Evolutionary conservation across 805 yeast genomes (phyloP).

Genomic region (Sugiyamaella lignohabitans): DNA sequence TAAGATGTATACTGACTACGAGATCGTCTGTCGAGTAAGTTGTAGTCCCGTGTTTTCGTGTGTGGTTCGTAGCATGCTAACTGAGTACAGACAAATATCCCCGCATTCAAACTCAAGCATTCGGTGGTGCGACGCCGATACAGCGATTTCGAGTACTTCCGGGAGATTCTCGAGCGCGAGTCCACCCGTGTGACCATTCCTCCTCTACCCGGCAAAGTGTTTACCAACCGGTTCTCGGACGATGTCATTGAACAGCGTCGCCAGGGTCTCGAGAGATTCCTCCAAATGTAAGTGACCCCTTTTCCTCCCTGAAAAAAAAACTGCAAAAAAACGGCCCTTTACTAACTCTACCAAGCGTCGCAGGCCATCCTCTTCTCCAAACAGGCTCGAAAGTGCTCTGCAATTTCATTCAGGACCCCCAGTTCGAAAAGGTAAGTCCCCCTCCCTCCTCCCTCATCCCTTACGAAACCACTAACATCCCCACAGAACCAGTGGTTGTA

Average conservation of each 20-base stretch:
- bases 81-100: conserved; percentile 71
- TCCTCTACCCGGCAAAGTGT: conserved; percentile 81
- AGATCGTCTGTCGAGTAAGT: conserved; percentile 63
- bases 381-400: conserved; percentile 74
- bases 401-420: conserved; percentile 81
- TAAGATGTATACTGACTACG: conserved; percentile 85
- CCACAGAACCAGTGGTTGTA: no score
- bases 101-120: conserved; percentile 62
- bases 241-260: conserved; percentile 78
- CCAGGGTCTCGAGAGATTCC: conserved; percentile 74
- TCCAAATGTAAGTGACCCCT: conserved; percentile 35
- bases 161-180: conserved; percentile 68
- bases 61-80: neutral
- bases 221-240: conserved; percentile 69
- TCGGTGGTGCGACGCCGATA: conserved; percentile 78
- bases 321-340: conserved; percentile 1
- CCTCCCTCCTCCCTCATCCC: no score
- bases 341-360: conserved; percentile 43
- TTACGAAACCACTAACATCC: no score
- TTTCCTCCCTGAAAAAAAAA: neutral
- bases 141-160: conserved; percentile 80
- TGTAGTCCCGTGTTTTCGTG: no score
- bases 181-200: conserved; percentile 78
- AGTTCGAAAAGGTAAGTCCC: conserved; percentile 53
- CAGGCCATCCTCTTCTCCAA: conserved; percentile 90